Evolutionary conservation across 306 rosid species (phyloP).

Genomic region (Trifolium pratense): DNA sequence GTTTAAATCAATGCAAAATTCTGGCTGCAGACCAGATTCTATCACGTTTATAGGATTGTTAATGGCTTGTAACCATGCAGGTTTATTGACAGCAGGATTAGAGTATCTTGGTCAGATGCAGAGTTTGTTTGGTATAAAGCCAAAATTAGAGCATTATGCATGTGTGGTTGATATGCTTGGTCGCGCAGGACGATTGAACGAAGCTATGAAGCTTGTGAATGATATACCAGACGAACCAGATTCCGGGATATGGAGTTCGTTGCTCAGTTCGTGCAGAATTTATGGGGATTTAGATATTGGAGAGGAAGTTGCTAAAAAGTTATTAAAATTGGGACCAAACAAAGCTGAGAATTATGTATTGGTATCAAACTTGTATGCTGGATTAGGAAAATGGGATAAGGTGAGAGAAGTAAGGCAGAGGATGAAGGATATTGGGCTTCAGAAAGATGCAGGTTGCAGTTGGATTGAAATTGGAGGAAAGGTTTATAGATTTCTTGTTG

Average conservation of each 20-base stretch:
- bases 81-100: constrained; percentile 68
- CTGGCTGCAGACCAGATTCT: constrained; percentile 62
- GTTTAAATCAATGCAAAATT: constrained; percentile 64
- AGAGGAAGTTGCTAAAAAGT: constrained; percentile 54
- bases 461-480: constrained; percentile 85
- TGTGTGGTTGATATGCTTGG: constrained; percentile 87
- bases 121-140: constrained; percentile 55
- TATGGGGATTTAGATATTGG: constrained; percentile 66
- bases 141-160: constrained; percentile 78
- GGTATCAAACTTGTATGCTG: constrained; percentile 76
- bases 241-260: constrained; percentile 75
- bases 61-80: constrained; percentile 83
- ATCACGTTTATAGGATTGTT: constrained; percentile 76
- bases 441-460: constrained; percentile 77
- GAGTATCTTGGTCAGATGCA: constrained; percentile 64
- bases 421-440: constrained; percentile 74
- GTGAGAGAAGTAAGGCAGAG: constrained; percentile 64
- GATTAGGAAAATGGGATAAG: constrained; percentile 73
- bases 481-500: constrained; percentile 68
- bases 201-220: constrained; percentile 68
- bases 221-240: constrained; percentile 78
- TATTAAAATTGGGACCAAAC: constrained; percentile 63
- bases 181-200: constrained; percentile 64
- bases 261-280: constrained; percentile 78
- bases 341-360: constrained; percentile 69